These are phyloP conservation scores for Lindgomyces ingoldianus DNA, from an alignment of 495 filamentous ascomycete species.

Conservation along the genomic window DNA sequence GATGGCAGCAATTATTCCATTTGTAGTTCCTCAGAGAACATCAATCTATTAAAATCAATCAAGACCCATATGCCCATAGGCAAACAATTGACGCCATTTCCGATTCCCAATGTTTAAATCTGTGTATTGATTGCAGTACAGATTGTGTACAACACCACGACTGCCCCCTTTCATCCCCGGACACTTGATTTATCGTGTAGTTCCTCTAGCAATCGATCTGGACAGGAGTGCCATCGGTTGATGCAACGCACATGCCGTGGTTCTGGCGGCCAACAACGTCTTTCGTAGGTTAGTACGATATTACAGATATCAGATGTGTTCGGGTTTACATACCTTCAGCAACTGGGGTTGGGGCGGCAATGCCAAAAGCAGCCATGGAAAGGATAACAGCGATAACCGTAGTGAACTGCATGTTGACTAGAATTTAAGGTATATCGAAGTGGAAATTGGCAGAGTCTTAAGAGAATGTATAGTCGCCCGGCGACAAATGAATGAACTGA, in stretches of 20 bases:
- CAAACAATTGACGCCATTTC: neutral
- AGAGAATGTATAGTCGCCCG: conserved; percentile 35
- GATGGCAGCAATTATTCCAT: neutral
- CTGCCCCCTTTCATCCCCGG: neutral
- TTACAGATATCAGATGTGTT: neutral
- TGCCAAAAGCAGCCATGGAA: conserved; percentile 31
- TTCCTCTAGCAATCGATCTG: conserved; percentile 28
- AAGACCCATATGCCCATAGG: neutral
- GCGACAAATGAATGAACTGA: conserved; percentile 33
- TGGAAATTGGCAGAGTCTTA: conserved; percentile 1
- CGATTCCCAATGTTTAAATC: neutral
- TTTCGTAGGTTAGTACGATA: neutral
- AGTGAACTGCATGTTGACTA: conserved; percentile 37
- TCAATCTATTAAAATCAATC: neutral
- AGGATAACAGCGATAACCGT: conserved; percentile 32
- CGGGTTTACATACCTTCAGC: conserved; percentile 18
- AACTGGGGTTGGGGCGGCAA: conserved; percentile 27
- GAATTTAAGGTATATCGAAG: conserved; percentile 10
- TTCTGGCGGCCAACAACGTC: conserved; percentile 27
- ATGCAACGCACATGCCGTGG: conserved; percentile 35
- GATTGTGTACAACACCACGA: neutral
- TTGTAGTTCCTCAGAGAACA: neutral
- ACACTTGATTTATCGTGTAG: neutral
- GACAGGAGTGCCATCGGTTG: conserved; percentile 4
- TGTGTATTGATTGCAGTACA: conserved; percentile 6